phyloP scores from a whole-genome alignment of 306 rosid genomes.

The Cyamopsis tetragonoloba region DNA sequence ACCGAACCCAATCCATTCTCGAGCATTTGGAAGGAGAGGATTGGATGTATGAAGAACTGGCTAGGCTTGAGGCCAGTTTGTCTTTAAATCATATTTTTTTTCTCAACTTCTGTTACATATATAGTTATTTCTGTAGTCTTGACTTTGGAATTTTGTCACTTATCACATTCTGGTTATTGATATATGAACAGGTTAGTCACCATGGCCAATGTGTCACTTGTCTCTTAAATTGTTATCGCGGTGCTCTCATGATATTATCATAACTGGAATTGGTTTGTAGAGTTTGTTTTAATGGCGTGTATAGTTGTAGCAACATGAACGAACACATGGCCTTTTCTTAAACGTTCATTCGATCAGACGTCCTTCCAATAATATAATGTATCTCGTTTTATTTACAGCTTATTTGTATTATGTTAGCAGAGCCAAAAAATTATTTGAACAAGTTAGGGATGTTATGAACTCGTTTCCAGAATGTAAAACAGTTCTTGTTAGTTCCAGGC shows the following conservation, averaged over 20 bases:
- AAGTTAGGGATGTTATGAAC: not conserved
- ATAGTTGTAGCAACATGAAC: not conserved
- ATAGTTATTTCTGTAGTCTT: conserved; percentile 68
- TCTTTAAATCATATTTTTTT: conserved; percentile 44
- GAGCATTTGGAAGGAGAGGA: conserved; percentile 49
- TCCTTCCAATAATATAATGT: not conserved
- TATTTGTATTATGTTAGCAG: not conserved
- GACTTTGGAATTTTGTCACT: conserved; percentile 66
- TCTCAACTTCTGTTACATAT: conserved; percentile 57
- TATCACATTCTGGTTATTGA: conserved; percentile 67
- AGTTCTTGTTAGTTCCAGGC: not conserved
- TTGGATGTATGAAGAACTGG: conserved; percentile 67
- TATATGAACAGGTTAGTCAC: conserved; percentile 67
- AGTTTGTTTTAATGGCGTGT: not conserved
- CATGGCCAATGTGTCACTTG: conserved; percentile 26
- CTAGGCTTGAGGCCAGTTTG: conserved; percentile 57
- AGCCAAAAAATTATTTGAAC: not conserved
- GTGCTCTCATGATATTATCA: not conserved
- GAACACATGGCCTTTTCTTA: not conserved
- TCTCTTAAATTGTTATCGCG: not conserved
- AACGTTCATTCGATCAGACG: not conserved
- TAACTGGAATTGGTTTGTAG: not conserved
- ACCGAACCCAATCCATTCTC: conserved; percentile 45
- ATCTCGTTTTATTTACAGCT: too few relatives aligned
- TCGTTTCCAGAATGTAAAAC: not conserved